Conservation (phyloP, 1,284 basidiomycete genomes). For the Cryptococcus hybrid region DNA sequence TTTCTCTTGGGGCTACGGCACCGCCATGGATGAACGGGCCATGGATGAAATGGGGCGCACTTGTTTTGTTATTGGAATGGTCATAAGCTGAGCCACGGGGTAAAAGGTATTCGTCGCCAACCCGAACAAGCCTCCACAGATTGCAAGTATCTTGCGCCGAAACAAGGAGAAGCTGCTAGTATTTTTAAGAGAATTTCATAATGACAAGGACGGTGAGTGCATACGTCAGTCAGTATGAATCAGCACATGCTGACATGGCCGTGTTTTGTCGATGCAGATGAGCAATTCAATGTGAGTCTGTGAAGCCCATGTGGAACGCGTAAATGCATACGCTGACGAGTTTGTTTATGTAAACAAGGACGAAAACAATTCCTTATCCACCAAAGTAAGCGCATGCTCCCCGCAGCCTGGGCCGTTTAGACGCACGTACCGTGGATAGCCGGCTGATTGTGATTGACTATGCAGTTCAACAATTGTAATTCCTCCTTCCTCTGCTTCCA, state of each 20-base stretch:
- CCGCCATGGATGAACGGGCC: too few species aligned
- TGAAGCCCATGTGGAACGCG: background rate
- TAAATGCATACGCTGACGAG: background rate
- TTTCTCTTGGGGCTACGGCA: too few species aligned
- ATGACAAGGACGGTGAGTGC: conserved; percentile 86
- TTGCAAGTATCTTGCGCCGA: conserved; percentile 83
- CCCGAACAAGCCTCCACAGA: conserved; percentile 95
- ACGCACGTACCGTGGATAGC: too few species aligned
- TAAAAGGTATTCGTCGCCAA: conserved; percentile 94
- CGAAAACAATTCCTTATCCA: conserved; percentile 92
- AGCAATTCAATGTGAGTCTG: conserved; percentile 76
- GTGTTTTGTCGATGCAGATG: conserved; percentile 57
- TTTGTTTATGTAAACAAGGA: conserved; percentile 56
- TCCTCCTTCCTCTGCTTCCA: too few species aligned
- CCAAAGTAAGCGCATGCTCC: conserved; percentile 58
- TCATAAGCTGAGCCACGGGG: background rate
- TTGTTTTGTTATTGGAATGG: too few species aligned
- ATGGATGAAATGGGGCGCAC: too few species aligned
- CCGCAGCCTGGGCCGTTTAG: too few species aligned
- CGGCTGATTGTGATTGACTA: too few species aligned
- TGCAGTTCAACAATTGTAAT: too few species aligned
- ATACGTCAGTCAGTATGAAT: too few species aligned
- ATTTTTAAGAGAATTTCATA: conserved; percentile 93
- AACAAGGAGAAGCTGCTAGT: conserved; percentile 91
- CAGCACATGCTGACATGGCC: background rate